These are phyloP conservation scores for Tulasnella sp. DNA, from an alignment of 768 basidiomycete genomes.

Conservation along the genomic window DNA sequence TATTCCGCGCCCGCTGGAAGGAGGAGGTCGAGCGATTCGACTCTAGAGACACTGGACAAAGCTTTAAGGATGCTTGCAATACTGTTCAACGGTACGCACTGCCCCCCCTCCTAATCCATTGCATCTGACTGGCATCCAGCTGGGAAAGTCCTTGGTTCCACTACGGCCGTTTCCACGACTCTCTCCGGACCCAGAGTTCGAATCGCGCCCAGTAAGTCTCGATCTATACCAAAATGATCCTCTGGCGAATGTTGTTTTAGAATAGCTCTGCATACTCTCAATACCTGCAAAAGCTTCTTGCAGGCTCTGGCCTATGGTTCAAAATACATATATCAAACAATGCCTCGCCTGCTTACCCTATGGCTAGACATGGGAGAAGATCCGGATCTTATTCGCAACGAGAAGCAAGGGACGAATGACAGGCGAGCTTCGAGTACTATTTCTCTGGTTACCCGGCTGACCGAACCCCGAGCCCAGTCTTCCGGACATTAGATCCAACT, in stretches of 20 bases:
- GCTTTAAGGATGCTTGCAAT: conserved; percentile 39
- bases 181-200: conserved; percentile 26
- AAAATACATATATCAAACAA: conserved; percentile 93
- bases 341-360: conserved; percentile 88
- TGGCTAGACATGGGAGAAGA: conserved; percentile 90
- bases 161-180: conserved; percentile 82
- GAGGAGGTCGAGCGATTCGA: conserved; percentile 82
- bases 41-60: conserved; percentile 53
- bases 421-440: background rate
- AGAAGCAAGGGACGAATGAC: conserved; percentile 2
- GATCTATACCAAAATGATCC: background rate
- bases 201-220: conserved; percentile 12
- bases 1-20: conserved; percentile 89
- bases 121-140: conserved; percentile 37
- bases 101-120: conserved; percentile 39
- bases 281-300: conserved; percentile 40
- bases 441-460: background rate
- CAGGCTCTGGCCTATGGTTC: conserved; percentile 74
- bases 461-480: conserved; percentile 6
- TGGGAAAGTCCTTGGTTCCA: conserved; percentile 87
- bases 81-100: background rate
- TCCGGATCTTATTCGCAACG: conserved; percentile 28
- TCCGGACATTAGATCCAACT: conserved; percentile 32
- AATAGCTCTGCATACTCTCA: background rate
- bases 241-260: background rate